Evolutionary conservation across 163 green algal genomes (phyloP), one percentile per base, ranked within the genome.

Genomic region (Scenedesmus sp.): DNA sequence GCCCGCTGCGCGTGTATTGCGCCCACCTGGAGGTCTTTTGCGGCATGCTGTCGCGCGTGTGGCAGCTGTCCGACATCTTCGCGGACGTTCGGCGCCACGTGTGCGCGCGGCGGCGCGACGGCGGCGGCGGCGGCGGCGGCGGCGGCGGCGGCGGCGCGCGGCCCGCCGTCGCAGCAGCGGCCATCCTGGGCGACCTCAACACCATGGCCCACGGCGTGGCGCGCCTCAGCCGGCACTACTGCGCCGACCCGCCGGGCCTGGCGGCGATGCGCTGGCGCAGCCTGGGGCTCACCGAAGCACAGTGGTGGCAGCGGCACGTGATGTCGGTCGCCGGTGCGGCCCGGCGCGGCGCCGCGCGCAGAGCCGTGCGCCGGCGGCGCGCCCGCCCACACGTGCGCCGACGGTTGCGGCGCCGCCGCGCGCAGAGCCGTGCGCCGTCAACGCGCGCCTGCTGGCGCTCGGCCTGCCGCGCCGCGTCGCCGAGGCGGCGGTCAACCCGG

Each of bases 201-300:
- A 97, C 92, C 24, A 81, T 81, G 87, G 93, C 81, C 13, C 91
- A 97, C 62, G 87, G 89, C 48, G 83, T 97, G 24, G 92, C 92
- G 1, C 87, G 93, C 2, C 73, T 96, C 9, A 93, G 87, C 1
- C 88, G 85, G 39, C 82, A 90, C 50, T 93, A 90, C 80, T 91
- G 86, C 78, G 76, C 48, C 29, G 93, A 97, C 83, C 7, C 39
- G 39, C 39, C n/a, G n/a, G n/a, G n/a, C n/a, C n/a, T n/a, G n/a
- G n/a, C n/a, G n/a, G 72, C 57, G 36, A 87, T 97, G 88, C 86
- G 93, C 4, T 91, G 87, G 81, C 58, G 33, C 44, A 91, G 69
- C 18, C 66, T 96, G 17, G 91, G 91, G 28, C 82, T 75, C 60
- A 85, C 77, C 53, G 91, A 95, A 77, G 87, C 84, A 0, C 74